Evolutionary conservation across 2,329 filamentous ascomycete genomes (phyloP).

Genomic region (Nothophoma quercina): DNA sequence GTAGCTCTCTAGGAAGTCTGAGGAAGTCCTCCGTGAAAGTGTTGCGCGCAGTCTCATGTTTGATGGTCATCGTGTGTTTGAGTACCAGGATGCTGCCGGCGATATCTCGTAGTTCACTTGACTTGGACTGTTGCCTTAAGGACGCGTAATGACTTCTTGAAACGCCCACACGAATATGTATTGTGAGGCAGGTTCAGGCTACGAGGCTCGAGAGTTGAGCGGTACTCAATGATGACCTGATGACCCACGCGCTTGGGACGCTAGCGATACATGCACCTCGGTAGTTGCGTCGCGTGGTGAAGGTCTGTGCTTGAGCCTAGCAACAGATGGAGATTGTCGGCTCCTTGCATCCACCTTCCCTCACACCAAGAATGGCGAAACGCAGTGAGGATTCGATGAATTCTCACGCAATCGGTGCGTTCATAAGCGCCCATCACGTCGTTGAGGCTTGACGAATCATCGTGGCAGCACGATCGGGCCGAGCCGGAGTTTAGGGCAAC

Average conservation of each 20-base stretch:
- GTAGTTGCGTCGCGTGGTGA: neutral
- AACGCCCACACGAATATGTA: neutral
- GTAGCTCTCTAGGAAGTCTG: constrained; percentile 27
- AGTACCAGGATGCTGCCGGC: no score
- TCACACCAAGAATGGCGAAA: neutral
- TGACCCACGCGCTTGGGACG: neutral
- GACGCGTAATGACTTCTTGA: neutral
- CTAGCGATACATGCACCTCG: neutral
- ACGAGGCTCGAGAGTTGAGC: neutral
- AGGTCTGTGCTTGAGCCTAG: neutral
- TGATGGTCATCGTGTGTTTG: neutral
- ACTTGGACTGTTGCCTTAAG: constrained; percentile 4
- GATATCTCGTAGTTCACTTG: no score
- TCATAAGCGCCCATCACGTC: constrained; percentile 11
- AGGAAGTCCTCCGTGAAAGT: neutral
- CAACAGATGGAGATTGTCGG: neutral
- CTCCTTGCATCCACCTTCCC: neutral
- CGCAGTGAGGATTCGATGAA: neutral
- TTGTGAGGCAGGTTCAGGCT: neutral
- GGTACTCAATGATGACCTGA: neutral
- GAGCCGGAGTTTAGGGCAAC: constrained; percentile 2
- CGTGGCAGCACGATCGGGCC: constrained; percentile 2
- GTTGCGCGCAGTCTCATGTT: neutral
- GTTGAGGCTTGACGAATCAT: constrained; percentile 6
- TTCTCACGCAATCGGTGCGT: constrained; percentile 15